Base-by-base conservation (phyloP, 179 eudicot genomes). In the Camellia oleifera region DNA sequence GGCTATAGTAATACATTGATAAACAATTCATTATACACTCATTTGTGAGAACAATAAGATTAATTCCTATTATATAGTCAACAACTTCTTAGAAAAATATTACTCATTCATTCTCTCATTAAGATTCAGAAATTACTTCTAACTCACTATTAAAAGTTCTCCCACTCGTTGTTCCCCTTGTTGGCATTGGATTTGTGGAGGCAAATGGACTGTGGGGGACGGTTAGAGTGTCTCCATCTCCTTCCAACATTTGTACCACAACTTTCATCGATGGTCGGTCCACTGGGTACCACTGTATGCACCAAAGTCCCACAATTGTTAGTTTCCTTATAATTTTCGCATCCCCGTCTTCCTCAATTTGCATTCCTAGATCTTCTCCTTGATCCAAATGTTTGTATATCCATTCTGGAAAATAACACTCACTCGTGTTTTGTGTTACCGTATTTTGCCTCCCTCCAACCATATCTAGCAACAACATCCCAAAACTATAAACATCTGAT, bases 401-500 rank as follows among this genome's bases (percentile, higher is more conserved):
- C 80, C 80, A 78, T 7, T 68, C 80, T 0, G 74, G 74, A 54
- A 67, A 78, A 32, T 69, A 69, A 7, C 14, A 44, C 23, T 77
- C 62, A 15, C n/a, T 78, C 0, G 40, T 13, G 13, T 6, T 58
- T 11, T 50, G 11, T 5, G 15, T 15, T 10, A 46, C 64, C 5
- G 68, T 48, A 60, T 78, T 69, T 14, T 40, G 68, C 48, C 54
- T 69, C 20, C 46, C 80, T 40, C 80, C 80, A 7, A 78, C 70
- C 72, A 77, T 63, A 20, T 32, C 72, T n/a, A 77, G 58, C 79
- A 77, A 77, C 57, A 77, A 64, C 79, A 77, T 77, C 14, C 79
- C 79, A 64, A 77, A 77, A n/a, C 79, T 77, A 15, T 77, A 77
- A 2, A 77, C 79, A 42, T 77, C 79, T 17, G 79, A 63, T 64